A percentile compares a stretch with the other conserved stretches of the same genome.
phyloP scores from a whole-genome alignment of 768 basidiomycete species.

The Russula foetens region DNA sequence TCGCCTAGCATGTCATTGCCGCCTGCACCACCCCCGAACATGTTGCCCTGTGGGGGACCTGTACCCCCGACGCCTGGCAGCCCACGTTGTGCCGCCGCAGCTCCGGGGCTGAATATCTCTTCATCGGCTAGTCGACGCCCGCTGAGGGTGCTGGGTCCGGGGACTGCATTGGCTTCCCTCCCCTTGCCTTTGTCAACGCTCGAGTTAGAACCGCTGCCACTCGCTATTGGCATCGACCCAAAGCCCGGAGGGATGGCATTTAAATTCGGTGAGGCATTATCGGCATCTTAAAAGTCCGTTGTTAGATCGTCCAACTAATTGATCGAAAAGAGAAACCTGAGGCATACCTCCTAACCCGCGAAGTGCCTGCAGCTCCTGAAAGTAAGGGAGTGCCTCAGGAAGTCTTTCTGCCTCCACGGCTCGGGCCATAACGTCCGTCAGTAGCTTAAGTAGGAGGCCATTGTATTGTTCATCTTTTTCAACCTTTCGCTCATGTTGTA shows the following conservation, averaged over 20 bases:
- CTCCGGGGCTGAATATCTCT: slow-evolving; percentile 9
- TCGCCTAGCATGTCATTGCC: neutral
- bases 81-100: neutral
- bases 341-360: neutral
- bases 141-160: neutral
- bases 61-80: neutral
- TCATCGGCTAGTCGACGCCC: neutral
- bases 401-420: neutral
- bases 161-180: neutral
- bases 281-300: neutral
- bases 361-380: neutral
- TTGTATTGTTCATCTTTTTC: neutral
- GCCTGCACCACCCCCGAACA: neutral
- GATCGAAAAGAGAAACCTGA: neutral
- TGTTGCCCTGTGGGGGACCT: neutral
- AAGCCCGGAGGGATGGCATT: neutral
- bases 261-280: neutral
- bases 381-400: neutral
- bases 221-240: neutral
- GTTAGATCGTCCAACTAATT: neutral
- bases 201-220: neutral
- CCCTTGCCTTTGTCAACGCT: slow-evolving; percentile 1
- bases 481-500: neutral
- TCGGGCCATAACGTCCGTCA: slow-evolving; percentile 3
- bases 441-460: neutral